A percentile compares a stretch with the other conserved stretches of the same genome.
Evolutionary conservation across 208 protist species (phyloP).

Genomic region (Acanthamoeba lenticulata): DNA sequence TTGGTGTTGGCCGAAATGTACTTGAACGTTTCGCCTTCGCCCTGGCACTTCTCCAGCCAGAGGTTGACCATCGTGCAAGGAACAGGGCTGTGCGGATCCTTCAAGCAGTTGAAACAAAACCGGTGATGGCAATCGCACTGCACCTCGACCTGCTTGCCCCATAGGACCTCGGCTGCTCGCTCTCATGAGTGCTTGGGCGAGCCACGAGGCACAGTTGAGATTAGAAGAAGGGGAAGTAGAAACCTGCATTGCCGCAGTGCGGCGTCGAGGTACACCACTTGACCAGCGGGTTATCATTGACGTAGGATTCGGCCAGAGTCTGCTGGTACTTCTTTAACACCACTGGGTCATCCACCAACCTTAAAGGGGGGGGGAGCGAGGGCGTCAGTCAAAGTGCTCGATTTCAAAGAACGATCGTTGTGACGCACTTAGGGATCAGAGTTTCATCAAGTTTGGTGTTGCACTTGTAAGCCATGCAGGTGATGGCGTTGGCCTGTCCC

Average conservation of each 20-base stretch:
- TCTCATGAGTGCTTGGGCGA: background rate
- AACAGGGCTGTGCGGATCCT: constrained; percentile 28
- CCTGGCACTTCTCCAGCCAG: constrained; percentile 47
- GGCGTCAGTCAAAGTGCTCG: background rate
- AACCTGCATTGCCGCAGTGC: constrained; percentile 41
- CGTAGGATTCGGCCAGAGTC: constrained; percentile 44
- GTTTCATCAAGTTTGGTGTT: constrained; percentile 51
- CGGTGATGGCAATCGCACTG: constrained; percentile 24
- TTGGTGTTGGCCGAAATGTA: constrained; percentile 55
- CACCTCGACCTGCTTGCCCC: constrained; percentile 54
- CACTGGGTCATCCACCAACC: background rate
- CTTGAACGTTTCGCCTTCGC: constrained; percentile 51
- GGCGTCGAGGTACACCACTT: constrained; percentile 53
- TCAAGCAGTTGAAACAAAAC: constrained; percentile 36
- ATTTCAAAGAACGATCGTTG: background rate
- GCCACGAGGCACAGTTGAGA: background rate
- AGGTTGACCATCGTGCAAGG: background rate
- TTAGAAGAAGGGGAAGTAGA: background rate
- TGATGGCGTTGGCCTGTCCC: constrained; percentile 45
- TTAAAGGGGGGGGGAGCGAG: background rate
- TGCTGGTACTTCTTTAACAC: constrained; percentile 2
- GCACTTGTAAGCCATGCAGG: constrained; percentile 59
- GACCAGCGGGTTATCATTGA: constrained; percentile 46
- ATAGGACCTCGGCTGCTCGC: background rate
- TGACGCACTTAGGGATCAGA: constrained; percentile 10